Evolutionary conservation across 2,329 filamentous ascomycete species (phyloP).

Genomic region (Mollisiaceae sp.): DNA sequence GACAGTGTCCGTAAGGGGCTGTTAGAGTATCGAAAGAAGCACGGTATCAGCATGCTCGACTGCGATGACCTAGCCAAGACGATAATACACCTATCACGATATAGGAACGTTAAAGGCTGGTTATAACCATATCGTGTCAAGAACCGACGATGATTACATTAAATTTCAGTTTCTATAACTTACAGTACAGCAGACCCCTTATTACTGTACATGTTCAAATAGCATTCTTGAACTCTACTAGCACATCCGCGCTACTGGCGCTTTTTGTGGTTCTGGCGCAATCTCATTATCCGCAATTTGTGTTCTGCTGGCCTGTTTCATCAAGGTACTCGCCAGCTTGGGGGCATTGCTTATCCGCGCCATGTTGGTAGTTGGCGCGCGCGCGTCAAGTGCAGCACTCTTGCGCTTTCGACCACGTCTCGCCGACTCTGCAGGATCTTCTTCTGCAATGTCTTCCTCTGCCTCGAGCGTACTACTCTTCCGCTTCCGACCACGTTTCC

Average conservation of each 20-base stretch:
- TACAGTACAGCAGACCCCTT: constrained; percentile 12
- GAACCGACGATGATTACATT: constrained; percentile 15
- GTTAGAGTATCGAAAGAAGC: constrained; percentile 23
- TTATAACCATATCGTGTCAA: constrained; percentile 8
- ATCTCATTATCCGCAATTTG: constrained; percentile 20
- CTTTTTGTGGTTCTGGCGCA: constrained; percentile 16
- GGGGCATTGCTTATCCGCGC: constrained; percentile 20
- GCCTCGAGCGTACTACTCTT: constrained; percentile 21
- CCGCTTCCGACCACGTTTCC: constrained; percentile 24
- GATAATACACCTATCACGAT: constrained; percentile 3
- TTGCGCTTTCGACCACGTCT: constrained; percentile 25
- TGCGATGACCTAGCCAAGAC: constrained; percentile 22
- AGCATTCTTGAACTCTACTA: constrained; percentile 18
- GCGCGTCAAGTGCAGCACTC: constrained; percentile 19
- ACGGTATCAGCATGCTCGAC: constrained; percentile 29
- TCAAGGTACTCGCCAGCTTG: constrained; percentile 19
- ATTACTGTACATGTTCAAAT: constrained; percentile 7
- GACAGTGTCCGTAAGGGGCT: constrained; percentile 25
- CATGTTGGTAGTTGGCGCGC: constrained; percentile 15
- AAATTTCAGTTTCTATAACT: constrained; percentile 14
- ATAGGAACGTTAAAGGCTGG: constrained; percentile 10
- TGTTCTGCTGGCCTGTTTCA: constrained; percentile 23
- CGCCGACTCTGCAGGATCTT: constrained; percentile 17
- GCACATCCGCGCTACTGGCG: constrained; percentile 19
- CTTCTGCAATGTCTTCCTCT: constrained; percentile 19